phyloP scores from a whole-genome alignment of 1,284 basidiomycete genomes.

The Ganoderma boninense region DNA sequence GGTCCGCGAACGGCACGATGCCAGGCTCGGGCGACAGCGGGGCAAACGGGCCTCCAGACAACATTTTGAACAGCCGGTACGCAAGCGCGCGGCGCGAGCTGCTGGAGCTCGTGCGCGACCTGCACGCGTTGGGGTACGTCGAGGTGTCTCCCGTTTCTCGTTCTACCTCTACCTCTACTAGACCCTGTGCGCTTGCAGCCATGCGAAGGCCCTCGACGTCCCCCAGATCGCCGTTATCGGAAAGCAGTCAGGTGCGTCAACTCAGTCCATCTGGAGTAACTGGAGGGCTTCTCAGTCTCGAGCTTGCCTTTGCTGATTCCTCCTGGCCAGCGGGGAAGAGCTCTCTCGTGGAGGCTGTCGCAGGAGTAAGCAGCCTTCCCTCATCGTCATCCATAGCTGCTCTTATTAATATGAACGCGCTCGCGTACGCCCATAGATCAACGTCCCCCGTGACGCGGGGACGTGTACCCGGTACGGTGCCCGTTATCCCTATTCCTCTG shows the following conservation, averaged over 20 bases:
- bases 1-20: no score
- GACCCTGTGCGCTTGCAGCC: conserved; percentile 15
- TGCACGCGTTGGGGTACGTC: conserved; percentile 53
- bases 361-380: conserved; percentile 50
- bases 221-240: conserved; percentile 40
- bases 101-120: conserved; percentile 53
- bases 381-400: background rate
- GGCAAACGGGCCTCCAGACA: background rate
- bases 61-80: conserved; percentile 45
- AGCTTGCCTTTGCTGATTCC: no score
- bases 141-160: no score
- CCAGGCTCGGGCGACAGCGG: no score
- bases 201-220: conserved; percentile 27
- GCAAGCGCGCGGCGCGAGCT: conserved; percentile 53
- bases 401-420: background rate
- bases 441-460: conserved; percentile 63
- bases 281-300: no score
- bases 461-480: conserved; percentile 61
- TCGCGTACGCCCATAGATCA: conserved; percentile 49
- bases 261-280: no score
- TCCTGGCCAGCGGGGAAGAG: conserved; percentile 51
- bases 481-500: no score
- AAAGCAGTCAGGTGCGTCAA: conserved; percentile 43
- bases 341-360: conserved; percentile 58
- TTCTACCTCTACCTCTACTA: no score